Base-by-base conservation (phyloP, 116 monocot species). In the Dioscorea cayenensis region DNA sequence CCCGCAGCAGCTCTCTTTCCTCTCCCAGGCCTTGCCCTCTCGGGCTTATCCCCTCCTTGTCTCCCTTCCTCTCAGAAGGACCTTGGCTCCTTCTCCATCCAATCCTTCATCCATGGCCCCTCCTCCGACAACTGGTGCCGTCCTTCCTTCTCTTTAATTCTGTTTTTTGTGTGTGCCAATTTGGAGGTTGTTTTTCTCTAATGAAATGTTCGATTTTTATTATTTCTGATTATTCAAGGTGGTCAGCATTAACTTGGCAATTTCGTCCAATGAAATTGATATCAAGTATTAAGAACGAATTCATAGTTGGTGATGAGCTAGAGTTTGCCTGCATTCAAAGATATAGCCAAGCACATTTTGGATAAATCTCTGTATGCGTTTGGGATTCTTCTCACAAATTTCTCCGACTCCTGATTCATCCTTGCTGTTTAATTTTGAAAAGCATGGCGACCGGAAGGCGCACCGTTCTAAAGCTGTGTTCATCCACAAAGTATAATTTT, bases 311-410 rank as follows among this genome's bases (percentile, higher is more conserved):
- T 43, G 92, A 92, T 63, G 92, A 92, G 72, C 25, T 89, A 43
- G 89, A 92, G 18, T 63, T 63, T 86, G 48, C 73, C 74, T 66
- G 68, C 73, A 58, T 67, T 77, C 48, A 92, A 73, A 75, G 92
- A 89, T 60, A 52, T 92, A 37, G 80, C 72, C 11, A 92, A 81
- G 51, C 84, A 89, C 79, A 68, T 92, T 49, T 25, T 86, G 16
- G 89, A 92, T 65, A 92, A 86, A 65, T 89, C 92, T 14, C 78
- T 82, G 14, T 92, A 82, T 84, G 86, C 86, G 35, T 66, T 89
- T 69, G 92, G 92, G 92, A 63, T 37, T 89, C 21, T 86, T 83
- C 75, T 86, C 89, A 12, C 89, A 92, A 28, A 13, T 86, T 68
- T 73, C 89, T 67, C 72, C 83, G 58, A 76, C 78, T 5, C 75